These are phyloP conservation scores for Phaeosphaeria sp. DNA, from an alignment of 2,329 filamentous ascomycete genomes.

Conservation along the genomic window DNA sequence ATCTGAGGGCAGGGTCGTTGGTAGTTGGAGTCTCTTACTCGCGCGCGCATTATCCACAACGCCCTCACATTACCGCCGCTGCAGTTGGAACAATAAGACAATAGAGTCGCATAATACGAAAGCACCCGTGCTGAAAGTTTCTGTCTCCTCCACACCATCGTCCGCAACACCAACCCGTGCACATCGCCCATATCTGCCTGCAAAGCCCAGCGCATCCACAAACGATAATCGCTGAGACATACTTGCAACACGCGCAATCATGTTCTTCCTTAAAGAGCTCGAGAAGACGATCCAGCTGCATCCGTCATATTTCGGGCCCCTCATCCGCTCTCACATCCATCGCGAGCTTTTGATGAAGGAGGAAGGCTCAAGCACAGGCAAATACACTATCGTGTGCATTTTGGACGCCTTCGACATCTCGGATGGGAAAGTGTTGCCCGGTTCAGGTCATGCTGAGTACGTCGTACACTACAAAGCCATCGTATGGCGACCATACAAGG, in stretches of 20 bases:
- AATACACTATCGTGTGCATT: slow-evolving; percentile 97
- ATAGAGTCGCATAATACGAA: slow-evolving; percentile 34
- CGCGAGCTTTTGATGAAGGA: slow-evolving; percentile 90
- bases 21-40: slow-evolving; percentile 37
- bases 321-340: slow-evolving; percentile 90
- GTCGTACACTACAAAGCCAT: slow-evolving; percentile 94
- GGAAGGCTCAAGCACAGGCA: slow-evolving; percentile 92
- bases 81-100: slow-evolving; percentile 29
- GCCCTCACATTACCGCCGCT: slow-evolving; percentile 25
- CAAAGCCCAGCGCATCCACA: slow-evolving; percentile 12
- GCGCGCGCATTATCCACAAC: slow-evolving; percentile 23
- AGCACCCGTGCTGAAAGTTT: slow-evolving; percentile 14
- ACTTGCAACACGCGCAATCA: slow-evolving; percentile 52
- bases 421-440: slow-evolving; percentile 88
- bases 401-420: slow-evolving; percentile 97
- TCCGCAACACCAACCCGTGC: slow-evolving; percentile 19
- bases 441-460: slow-evolving; percentile 91
- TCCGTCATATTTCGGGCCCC: slow-evolving; percentile 94
- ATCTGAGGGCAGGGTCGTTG: slow-evolving; percentile 32
- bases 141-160: slow-evolving; percentile 4
- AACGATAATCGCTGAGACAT: slow-evolving; percentile 10
- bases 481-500: slow-evolving; percentile 97
- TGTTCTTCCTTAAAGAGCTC: slow-evolving; percentile 99
- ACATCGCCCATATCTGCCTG: slow-evolving; percentile 10
- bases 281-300: slow-evolving; percentile 94